Conservation (phyloP, 768 basidiomycete species). For the Pleurotus citrinopileatus region DNA sequence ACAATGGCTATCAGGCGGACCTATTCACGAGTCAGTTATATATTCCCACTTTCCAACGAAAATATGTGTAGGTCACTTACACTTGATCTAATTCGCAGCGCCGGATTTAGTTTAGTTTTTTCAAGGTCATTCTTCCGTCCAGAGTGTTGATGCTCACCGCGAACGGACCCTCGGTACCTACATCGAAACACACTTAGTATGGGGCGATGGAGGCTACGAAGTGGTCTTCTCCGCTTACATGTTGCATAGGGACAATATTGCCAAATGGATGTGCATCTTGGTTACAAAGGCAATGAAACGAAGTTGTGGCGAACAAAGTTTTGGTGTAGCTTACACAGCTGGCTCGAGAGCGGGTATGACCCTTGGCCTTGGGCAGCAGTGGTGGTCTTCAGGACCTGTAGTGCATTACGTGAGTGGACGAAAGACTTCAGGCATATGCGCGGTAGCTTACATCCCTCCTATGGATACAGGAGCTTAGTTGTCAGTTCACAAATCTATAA, state of each 20-base stretch:
- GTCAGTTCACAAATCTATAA: too few species aligned
- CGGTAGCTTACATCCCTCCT: background rate
- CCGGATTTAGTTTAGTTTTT: background rate
- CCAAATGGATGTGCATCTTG: background rate
- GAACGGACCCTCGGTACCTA: background rate
- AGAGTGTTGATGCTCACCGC: too few species aligned
- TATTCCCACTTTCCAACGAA: background rate
- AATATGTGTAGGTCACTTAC: background rate
- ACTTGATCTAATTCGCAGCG: background rate
- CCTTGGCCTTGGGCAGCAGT: slow-evolving; percentile 4
- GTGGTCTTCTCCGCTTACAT: background rate
- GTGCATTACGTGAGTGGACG: background rate
- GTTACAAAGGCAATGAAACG: background rate
- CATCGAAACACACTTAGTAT: background rate
- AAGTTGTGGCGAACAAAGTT: background rate
- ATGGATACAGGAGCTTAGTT: too few species aligned
- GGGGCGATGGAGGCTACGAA: background rate
- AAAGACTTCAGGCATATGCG: background rate
- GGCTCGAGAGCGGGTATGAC: background rate
- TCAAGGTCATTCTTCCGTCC: too few species aligned
- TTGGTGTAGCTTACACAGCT: background rate
- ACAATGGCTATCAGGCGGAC: slow-evolving; percentile 1
- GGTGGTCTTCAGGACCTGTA: slow-evolving; percentile 2
- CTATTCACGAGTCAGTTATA: background rate
- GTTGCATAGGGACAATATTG: slow-evolving; percentile 5